These are phyloP conservation scores for Haplosporangium gracile DNA, from an alignment of 192 early-diverging fungal species.

Conservation along the genomic window DNA sequence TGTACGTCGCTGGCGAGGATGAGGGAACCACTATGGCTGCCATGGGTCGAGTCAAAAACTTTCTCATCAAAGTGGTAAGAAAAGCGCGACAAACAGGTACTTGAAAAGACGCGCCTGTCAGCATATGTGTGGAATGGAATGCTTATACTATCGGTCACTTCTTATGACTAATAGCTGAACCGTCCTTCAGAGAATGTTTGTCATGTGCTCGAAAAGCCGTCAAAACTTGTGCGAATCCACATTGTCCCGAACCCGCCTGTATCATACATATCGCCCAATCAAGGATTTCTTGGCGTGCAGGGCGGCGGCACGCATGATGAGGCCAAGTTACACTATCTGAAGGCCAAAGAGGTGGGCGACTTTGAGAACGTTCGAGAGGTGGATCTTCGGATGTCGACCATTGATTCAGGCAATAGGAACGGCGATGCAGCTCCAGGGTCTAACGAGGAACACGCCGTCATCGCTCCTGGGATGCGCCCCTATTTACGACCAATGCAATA, in stretches of 20 bases:
- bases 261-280: conserved; percentile 14
- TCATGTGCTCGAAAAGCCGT: conserved; percentile 47
- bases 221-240: conserved; percentile 25
- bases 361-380: conserved; percentile 15
- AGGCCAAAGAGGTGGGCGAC: conserved; percentile 11
- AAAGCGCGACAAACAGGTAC: background rate
- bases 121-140: background rate
- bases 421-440: background rate
- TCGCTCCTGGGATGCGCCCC: background rate
- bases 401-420: background rate
- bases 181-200: background rate
- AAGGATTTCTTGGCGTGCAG: background rate
- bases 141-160: background rate
- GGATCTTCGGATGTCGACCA: conserved; percentile 21
- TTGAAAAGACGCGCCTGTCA: background rate
- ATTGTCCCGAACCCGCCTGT: background rate
- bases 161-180: conserved; percentile 4
- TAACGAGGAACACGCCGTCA: background rate
- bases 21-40: conserved; percentile 6
- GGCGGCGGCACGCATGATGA: background rate
- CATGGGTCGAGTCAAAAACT: conserved; percentile 39
- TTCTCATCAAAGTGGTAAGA: conserved; percentile 32
- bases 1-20: conserved; percentile 24
- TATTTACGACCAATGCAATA: conserved; percentile 21
- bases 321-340: background rate